These are phyloP conservation scores for Mortierella polycephala DNA, from an alignment of 371 early-diverging fungal genomes.

Conservation along the genomic window DNA sequence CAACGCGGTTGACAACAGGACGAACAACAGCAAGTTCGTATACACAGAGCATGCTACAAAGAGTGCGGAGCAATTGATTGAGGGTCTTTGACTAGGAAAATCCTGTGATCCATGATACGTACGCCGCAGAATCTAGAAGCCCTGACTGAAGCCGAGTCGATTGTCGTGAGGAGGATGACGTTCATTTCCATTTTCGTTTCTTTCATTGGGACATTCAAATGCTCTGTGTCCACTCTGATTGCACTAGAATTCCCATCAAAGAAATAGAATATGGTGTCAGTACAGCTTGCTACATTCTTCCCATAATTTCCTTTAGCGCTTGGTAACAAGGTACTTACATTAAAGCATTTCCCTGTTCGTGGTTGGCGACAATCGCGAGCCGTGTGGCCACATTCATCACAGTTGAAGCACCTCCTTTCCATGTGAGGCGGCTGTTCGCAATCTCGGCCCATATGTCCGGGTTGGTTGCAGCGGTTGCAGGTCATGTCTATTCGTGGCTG, in stretches of 20 bases:
- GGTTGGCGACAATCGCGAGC: conserved; percentile 43
- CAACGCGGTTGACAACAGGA: too few relatives aligned
- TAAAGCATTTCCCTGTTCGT: conserved; percentile 12
- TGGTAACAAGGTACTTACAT: background rate
- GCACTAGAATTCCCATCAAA: conserved; percentile 5
- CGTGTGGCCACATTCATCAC: conserved; percentile 28
- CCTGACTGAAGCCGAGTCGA: conserved; percentile 21
- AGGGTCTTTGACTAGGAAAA: too few relatives aligned
- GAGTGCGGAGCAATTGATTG: background rate
- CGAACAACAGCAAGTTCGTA: too few relatives aligned
- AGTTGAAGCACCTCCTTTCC: background rate
- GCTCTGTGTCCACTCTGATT: conserved; percentile 13
- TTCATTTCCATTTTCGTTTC: background rate
- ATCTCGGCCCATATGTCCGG: conserved; percentile 66
- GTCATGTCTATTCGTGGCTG: conserved; percentile 36
- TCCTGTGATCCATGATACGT: background rate
- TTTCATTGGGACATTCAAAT: conserved; percentile 47
- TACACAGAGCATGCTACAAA: too few relatives aligned
- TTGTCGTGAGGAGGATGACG: conserved; percentile 7
- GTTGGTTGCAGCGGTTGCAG: conserved; percentile 75
- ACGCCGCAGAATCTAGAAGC: conserved; percentile 8
- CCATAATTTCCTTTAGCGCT: background rate
- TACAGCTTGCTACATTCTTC: too few relatives aligned
- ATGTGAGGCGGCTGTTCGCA: conserved; percentile 52
- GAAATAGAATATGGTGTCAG: too few relatives aligned